These are phyloP conservation scores for Malassezia sympodialis DNA, from an alignment of 1,284 basidiomycete species.

Conservation along the genomic window DNA sequence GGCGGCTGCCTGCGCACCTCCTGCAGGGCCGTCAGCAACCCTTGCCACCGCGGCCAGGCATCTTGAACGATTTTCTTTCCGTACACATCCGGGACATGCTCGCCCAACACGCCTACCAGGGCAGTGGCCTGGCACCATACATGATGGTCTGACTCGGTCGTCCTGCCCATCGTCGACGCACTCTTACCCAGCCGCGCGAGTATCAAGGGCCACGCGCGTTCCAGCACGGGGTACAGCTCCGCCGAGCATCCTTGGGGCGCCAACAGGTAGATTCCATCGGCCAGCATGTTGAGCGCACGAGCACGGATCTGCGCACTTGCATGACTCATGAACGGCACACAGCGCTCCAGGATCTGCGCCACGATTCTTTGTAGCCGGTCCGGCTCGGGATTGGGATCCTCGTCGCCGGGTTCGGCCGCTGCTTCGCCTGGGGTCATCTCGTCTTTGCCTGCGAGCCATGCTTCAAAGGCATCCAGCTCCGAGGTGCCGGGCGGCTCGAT, in stretches of 20 bases:
- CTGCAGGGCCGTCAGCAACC: constrained; percentile 13
- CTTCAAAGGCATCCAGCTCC: not conserved
- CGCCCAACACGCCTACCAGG: constrained; percentile 22
- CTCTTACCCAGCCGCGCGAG: constrained; percentile 30
- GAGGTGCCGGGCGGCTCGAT: not conserved
- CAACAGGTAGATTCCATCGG: constrained; percentile 9
- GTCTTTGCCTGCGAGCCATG: not conserved
- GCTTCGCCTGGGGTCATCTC: not conserved
- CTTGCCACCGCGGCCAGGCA: constrained; percentile 33
- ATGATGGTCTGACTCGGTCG: constrained; percentile 23
- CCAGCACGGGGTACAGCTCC: constrained; percentile 36
- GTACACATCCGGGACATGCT: constrained; percentile 26
- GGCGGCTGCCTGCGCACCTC: not conserved
- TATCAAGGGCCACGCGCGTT: constrained; percentile 37
- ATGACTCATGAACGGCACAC: constrained; percentile 20
- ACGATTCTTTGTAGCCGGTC: constrained; percentile 9
- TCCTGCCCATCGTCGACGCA: not conserved
- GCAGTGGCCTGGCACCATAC: constrained; percentile 31
- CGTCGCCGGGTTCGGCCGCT: not conserved
- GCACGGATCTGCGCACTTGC: constrained; percentile 8
- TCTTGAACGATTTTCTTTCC: constrained; percentile 28
- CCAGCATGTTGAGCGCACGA: constrained; percentile 12
- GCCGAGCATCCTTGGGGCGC: constrained; percentile 18
- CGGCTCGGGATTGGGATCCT: constrained; percentile 8
- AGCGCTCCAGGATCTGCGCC: constrained; percentile 17